A percentile compares a stretch with the other conserved stretches of the same genome.
Evolutionary conservation across 768 basidiomycete species (phyloP).

Genomic region (Trichaptum fuscoviolaceum): DNA sequence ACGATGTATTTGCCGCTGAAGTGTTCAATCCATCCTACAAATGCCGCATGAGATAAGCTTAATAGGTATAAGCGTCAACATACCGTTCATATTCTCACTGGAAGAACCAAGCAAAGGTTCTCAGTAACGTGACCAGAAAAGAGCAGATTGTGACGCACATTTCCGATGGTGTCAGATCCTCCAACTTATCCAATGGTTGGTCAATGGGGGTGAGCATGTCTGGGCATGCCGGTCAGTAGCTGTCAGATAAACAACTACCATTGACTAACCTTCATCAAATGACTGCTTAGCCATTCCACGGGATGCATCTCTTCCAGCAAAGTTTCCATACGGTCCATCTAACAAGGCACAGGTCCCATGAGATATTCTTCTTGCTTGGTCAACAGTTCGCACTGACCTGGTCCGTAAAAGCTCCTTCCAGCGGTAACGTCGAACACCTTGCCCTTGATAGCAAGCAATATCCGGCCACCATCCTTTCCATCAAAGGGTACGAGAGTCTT

Average conservation of each 20-base stretch:
- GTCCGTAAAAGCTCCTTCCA: slow-evolving; percentile 91
- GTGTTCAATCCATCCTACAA: slow-evolving; percentile 85
- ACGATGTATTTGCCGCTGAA: slow-evolving; percentile 90
- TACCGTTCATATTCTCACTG: slow-evolving; percentile 91
- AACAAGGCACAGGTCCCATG: slow-evolving; percentile 3
- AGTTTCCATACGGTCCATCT: slow-evolving; percentile 98
- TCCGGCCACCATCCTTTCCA: slow-evolving; percentile 60
- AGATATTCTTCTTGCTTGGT: neutral
- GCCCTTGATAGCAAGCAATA: slow-evolving; percentile 81
- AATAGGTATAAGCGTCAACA: slow-evolving; percentile 12
- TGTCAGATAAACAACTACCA: neutral
- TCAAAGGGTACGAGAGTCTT: slow-evolving; percentile 65
- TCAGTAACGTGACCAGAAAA: neutral
- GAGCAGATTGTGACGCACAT: slow-evolving; percentile 76
- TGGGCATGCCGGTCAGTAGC: slow-evolving; percentile 22
- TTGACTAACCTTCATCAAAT: slow-evolving; percentile 73
- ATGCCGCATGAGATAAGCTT: slow-evolving; percentile 3
- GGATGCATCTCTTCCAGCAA: slow-evolving; percentile 94
- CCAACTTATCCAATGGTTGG: slow-evolving; percentile 77
- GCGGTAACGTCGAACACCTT: slow-evolving; percentile 91
- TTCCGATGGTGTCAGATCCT: slow-evolving; percentile 74
- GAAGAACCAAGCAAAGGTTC: neutral
- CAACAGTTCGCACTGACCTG: slow-evolving; percentile 49
- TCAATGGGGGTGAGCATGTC: slow-evolving; percentile 91
- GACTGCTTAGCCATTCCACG: slow-evolving; percentile 98